Evolutionary conservation across 805 yeast genomes (phyloP).

Genomic region (Priceomyces medius): DNA sequence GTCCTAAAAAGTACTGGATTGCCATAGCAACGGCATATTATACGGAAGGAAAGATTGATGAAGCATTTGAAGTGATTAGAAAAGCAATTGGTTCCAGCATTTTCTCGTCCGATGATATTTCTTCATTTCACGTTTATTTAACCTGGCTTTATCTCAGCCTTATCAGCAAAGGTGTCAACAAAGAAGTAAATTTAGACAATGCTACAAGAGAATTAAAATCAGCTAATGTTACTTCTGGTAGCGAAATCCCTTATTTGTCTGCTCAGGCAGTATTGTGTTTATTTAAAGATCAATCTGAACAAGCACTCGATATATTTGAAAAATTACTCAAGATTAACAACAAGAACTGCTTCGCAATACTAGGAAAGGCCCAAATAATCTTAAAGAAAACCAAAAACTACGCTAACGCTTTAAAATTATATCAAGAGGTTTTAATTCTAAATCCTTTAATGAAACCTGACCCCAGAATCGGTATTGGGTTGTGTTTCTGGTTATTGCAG

Average conservation of each 20-base stretch:
- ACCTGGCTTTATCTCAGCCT: slow-evolving; percentile 69
- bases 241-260: slow-evolving; percentile 46
- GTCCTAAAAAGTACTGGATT: slow-evolving; percentile 78
- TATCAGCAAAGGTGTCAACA: slow-evolving; percentile 26
- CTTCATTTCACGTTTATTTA: slow-evolving; percentile 58
- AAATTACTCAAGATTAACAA: slow-evolving; percentile 52
- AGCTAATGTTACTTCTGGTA: slow-evolving; percentile 10
- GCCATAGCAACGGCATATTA: slow-evolving; percentile 81
- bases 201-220: slow-evolving; percentile 24
- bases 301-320: slow-evolving; percentile 70
- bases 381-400: slow-evolving; percentile 69
- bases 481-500: slow-evolving; percentile 87
- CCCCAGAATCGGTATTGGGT: slow-evolving; percentile 91
- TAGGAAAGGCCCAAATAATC: slow-evolving; percentile 81
- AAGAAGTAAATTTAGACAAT: slow-evolving; percentile 20
- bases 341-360: slow-evolving; percentile 68
- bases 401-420: slow-evolving; percentile 69
- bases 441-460: slow-evolving; percentile 84
- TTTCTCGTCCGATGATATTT: slow-evolving; percentile 41
- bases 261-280: slow-evolving; percentile 67
- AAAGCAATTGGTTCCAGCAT: slow-evolving; percentile 51
- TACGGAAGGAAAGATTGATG: slow-evolving; percentile 53
- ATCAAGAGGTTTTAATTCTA: slow-evolving; percentile 75
- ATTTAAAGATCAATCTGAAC: slow-evolving; percentile 61
- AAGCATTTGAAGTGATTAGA: slow-evolving; percentile 61